These are phyloP conservation scores for Meyerozyma sp. DNA, from an alignment of 1,139 yeast genomes.

Conservation along the genomic window DNA sequence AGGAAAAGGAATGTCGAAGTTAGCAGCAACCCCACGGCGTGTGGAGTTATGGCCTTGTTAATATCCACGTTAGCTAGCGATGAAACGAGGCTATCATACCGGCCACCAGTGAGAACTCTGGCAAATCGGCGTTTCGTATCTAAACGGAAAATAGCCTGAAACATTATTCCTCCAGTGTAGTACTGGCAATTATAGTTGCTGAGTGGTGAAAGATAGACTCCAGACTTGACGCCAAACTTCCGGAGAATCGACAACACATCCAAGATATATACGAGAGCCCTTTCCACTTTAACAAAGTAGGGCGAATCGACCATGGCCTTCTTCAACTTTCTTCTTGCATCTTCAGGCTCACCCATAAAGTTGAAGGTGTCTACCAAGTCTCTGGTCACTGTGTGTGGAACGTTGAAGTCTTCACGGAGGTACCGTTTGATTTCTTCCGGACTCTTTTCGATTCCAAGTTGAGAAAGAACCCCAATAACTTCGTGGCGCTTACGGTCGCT, in stretches of 20 bases:
- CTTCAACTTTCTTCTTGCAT: slow-evolving; percentile 56
- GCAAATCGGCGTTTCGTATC: slow-evolving; percentile 36
- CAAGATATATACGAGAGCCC: slow-evolving; percentile 53
- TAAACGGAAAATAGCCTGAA: slow-evolving; percentile 67
- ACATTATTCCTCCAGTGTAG: slow-evolving; percentile 79
- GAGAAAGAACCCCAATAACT: slow-evolving; percentile 69
- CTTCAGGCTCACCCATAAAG: slow-evolving; percentile 62
- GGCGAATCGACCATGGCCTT: slow-evolving; percentile 77
- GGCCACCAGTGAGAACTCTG: slow-evolving; percentile 84
- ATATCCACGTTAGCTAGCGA: slow-evolving; percentile 47
- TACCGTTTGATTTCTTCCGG: slow-evolving; percentile 61
- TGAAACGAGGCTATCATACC: slow-evolving; percentile 71
- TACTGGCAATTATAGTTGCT: slow-evolving; percentile 78
- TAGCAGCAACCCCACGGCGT: slow-evolving; percentile 82
- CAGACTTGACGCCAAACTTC: slow-evolving; percentile 43
- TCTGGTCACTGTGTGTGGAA: slow-evolving; percentile 76
- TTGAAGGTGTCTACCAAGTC: slow-evolving; percentile 74
- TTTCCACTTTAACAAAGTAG: slow-evolving; percentile 53
- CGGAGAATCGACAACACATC: slow-evolving; percentile 52
- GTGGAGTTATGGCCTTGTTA: slow-evolving; percentile 25
- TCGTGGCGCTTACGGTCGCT: slow-evolving; percentile 56
- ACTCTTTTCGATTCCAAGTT: slow-evolving; percentile 66
- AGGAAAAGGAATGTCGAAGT: slow-evolving; percentile 38
- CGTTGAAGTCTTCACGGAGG: slow-evolving; percentile 63
- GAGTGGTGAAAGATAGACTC: slow-evolving; percentile 56